Evolutionary conservation across 2,329 filamentous ascomycete genomes (phyloP).

Genomic region (Fusarium staphyleae): DNA sequence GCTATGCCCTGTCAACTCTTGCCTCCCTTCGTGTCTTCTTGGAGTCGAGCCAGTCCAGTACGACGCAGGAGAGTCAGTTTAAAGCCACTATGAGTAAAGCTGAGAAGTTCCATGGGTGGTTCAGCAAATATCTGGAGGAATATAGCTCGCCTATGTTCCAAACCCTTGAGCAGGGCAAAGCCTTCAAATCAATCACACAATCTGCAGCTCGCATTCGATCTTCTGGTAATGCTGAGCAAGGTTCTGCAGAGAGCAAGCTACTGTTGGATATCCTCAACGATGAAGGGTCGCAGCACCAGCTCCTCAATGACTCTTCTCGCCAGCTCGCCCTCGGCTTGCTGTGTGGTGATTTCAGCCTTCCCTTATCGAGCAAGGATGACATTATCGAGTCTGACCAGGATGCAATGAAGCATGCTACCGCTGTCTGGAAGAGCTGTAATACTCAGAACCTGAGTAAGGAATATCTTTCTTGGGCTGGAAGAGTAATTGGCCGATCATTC

Average conservation of each 20-base stretch:
- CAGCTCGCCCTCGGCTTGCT: slow-evolving; percentile 75
- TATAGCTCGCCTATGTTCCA: slow-evolving; percentile 65
- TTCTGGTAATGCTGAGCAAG: slow-evolving; percentile 72
- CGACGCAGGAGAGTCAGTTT: slow-evolving; percentile 85
- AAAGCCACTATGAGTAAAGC: slow-evolving; percentile 78
- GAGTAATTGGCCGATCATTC: slow-evolving; percentile 84
- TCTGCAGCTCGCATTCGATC: slow-evolving; percentile 72
- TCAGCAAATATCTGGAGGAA: slow-evolving; percentile 70
- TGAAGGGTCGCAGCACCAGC: slow-evolving; percentile 63
- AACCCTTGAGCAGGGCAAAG: slow-evolving; percentile 56
- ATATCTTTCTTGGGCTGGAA: slow-evolving; percentile 85
- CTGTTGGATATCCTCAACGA: slow-evolving; percentile 83
- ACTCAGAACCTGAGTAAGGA: slow-evolving; percentile 67
- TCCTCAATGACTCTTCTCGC: slow-evolving; percentile 75
- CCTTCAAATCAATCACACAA: slow-evolving; percentile 72
- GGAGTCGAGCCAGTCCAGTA: slow-evolving; percentile 76
- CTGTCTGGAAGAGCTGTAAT: slow-evolving; percentile 79
- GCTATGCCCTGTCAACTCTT: slow-evolving; percentile 79
- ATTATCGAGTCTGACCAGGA: slow-evolving; percentile 72
- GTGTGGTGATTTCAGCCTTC: slow-evolving; percentile 75
- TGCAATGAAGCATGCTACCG: slow-evolving; percentile 66
- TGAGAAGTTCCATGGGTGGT: slow-evolving; percentile 78
- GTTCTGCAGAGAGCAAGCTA: slow-evolving; percentile 78
- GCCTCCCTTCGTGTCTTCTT: slow-evolving; percentile 81
- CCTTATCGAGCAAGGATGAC: slow-evolving; percentile 57